Evolutionary conservation across 306 rosid genomes (phyloP).

Genomic region (Hippophae gyantsensis): DNA sequence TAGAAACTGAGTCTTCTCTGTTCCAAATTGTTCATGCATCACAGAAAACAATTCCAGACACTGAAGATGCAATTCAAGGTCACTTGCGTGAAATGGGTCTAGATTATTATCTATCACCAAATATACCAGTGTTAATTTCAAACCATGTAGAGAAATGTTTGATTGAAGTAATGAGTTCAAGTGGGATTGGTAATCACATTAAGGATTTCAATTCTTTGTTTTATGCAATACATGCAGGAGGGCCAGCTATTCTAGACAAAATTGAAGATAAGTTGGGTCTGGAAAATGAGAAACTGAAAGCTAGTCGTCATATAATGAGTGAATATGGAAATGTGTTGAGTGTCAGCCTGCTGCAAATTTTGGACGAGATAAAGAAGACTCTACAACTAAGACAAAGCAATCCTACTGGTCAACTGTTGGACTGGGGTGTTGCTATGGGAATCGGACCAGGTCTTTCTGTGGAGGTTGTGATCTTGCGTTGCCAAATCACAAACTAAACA

Average conservation of each 20-base stretch:
- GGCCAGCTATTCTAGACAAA: slow-evolving; percentile 22
- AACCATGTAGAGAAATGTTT: slow-evolving; percentile 16
- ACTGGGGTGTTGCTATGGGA: not conserved
- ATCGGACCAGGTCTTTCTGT: slow-evolving; percentile 17
- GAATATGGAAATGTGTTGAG: slow-evolving; percentile 38
- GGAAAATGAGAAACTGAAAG: slow-evolving; percentile 26
- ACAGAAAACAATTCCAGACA: slow-evolving; percentile 13
- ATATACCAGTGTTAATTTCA: slow-evolving; percentile 16
- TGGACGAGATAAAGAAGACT: slow-evolving; percentile 32
- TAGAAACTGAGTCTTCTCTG: not conserved
- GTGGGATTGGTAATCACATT: slow-evolving; percentile 5
- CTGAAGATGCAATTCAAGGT: slow-evolving; percentile 25
- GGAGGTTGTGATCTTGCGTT: not conserved
- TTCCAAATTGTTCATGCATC: slow-evolving; percentile 10
- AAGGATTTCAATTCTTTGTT: slow-evolving; percentile 29
- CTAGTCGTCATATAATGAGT: slow-evolving; percentile 14
- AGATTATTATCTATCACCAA: slow-evolving; percentile 7
- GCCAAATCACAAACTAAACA: no score
- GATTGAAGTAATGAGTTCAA: slow-evolving; percentile 3
- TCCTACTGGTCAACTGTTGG: slow-evolving; percentile 18
- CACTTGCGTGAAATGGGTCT: slow-evolving; percentile 33
- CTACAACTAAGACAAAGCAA: slow-evolving; percentile 25
- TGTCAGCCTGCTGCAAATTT: slow-evolving; percentile 15
- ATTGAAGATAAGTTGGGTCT: slow-evolving; percentile 18
- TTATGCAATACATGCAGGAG: slow-evolving; percentile 23